Evolutionary conservation across 768 basidiomycete genomes (phyloP).

Genomic region (Rhodotorula kratochvilovae): DNA sequence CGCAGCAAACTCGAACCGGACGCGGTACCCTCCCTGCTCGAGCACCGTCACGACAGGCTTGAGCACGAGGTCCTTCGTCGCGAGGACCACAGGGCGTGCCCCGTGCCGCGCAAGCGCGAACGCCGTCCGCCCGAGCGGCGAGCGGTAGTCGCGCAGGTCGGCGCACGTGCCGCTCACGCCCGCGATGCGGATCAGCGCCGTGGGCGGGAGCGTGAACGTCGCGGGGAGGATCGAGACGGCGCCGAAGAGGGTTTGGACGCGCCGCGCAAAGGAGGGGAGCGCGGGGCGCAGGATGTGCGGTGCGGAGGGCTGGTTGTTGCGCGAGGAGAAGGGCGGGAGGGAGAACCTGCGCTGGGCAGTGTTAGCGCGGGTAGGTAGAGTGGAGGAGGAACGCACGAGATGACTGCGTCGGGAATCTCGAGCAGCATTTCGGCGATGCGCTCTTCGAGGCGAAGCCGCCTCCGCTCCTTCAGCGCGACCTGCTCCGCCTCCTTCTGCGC

Average conservation of each 20-base stretch:
- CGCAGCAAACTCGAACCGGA: not conserved
- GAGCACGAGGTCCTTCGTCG: not conserved
- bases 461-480: not conserved
- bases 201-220: not conserved
- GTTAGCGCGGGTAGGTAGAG: too few relatives aligned
- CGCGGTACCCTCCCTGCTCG: not conserved
- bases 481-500: constrained; percentile 1
- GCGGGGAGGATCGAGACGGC: not conserved
- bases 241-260: not conserved
- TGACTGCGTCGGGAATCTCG: not conserved
- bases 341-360: not conserved
- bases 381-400: not conserved
- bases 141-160: not conserved
- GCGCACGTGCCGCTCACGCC: not conserved
- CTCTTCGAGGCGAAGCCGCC: not conserved
- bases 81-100: not conserved
- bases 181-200: not conserved
- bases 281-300: not conserved
- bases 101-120: not conserved
- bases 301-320: not conserved
- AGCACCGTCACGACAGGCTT: not conserved
- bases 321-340: not conserved
- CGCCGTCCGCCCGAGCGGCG: not conserved
- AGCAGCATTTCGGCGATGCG: not conserved
- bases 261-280: not conserved